phyloP scores from a whole-genome alignment of 352 stramenopile genomes.

The Blastocystis sp. region DNA sequence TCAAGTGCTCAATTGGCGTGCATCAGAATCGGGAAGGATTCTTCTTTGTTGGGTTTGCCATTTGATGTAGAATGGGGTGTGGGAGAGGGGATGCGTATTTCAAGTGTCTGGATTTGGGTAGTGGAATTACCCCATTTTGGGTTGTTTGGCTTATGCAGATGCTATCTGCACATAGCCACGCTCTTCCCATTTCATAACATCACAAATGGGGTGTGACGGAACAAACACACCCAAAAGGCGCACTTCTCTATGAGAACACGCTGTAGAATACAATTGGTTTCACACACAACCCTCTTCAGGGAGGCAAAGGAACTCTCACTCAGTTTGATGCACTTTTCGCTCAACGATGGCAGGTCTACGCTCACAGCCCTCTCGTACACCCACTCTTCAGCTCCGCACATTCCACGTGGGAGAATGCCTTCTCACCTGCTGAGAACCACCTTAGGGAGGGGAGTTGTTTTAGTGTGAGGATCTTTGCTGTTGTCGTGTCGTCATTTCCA shows the following conservation, averaged over 20 bases:
- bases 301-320: background rate
- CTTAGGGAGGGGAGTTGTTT: background rate
- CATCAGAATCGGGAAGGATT: too few species aligned
- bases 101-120: too few species aligned
- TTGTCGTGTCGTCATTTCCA: too few species aligned
- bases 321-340: slow-evolving; percentile 12
- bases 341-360: background rate
- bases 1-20: background rate
- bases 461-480: background rate
- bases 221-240: background rate
- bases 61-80: too few species aligned
- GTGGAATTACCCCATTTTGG: too few species aligned
- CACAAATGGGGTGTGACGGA: background rate
- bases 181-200: too few species aligned
- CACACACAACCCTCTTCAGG: background rate
- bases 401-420: background rate
- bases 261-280: background rate
- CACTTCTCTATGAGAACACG: background rate
- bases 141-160: too few species aligned
- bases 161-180: too few species aligned
- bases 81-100: too few species aligned
- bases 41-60: too few species aligned
- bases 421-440: background rate
- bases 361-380: background rate
- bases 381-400: background rate